Base-by-base conservation (phyloP, 768 basidiomycete species). In the Galerina marginata region DNA sequence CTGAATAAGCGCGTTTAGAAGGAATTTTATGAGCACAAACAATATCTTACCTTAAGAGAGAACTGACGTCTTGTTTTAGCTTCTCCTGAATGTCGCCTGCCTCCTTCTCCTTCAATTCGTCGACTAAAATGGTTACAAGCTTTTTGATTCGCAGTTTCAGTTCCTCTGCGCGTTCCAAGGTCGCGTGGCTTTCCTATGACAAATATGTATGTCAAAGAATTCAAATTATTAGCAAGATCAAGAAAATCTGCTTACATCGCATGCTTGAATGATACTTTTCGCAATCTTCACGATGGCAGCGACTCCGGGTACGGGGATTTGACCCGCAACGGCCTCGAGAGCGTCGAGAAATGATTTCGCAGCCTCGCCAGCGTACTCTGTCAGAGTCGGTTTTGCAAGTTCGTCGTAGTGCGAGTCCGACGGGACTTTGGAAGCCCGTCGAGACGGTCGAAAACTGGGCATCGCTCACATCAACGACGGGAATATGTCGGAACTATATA, bases 111-210 rank as follows among this genome's bases (percentile, higher is more conserved):
- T 51, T 51, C 50, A 51, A 11, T 11, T 51, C 50, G 14, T 51
- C 50, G 36, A 51, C 50, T 15, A 51, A 38, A 7, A 51, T 9
- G 11, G 36, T 38, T 3, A 51, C 36, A 5, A 51, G 37, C 2
- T 29, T 20, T n/a, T 51, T 51, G 50, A 51, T 51, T 20, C 50
- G 50, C 23, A 10, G 11, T 26, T 51, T 51, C 23, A 51, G 50
- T 39, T 51, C 50, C 36, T 39, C 6, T 10, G 50, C 50, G 5
- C 50, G 50, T 20, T 51, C 50, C 37, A 51, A 38, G 9, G 50
- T 51, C 1, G 50, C 50, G 38, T 51, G 33, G 29, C 50, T 51
- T 1, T 51, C 36, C 50, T 51, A 9, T 0, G 11, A 51, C 20
- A 2, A 38, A 6, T 3, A 23, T 37, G 5, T 37, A 6, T 3